phyloP scores from a whole-genome alignment of 495 filamentous ascomycete species.

The Tetracladium marchalianum region DNA sequence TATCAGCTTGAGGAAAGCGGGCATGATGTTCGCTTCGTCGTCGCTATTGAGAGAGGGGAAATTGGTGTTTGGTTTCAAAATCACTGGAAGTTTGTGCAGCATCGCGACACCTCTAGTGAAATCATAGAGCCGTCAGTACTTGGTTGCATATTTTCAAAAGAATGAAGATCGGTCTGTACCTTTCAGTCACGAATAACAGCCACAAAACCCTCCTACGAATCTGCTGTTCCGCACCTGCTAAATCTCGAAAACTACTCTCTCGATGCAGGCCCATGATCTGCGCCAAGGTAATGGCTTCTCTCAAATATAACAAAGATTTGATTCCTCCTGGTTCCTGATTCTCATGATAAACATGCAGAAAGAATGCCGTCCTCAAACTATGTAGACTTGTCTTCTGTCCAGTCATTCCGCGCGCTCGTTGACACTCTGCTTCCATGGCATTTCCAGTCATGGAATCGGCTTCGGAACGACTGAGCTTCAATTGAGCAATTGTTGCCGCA shows the following conservation, averaged over 20 bases:
- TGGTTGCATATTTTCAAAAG: not conserved
- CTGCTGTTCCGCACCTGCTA: constrained; percentile 24
- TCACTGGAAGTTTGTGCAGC: constrained; percentile 33
- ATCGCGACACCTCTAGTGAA: constrained; percentile 27
- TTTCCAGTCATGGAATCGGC: constrained; percentile 19
- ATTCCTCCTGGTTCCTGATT: constrained; percentile 31
- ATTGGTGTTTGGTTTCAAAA: constrained; percentile 25
- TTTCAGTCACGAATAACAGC: constrained; percentile 37
- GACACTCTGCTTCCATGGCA: constrained; percentile 18
- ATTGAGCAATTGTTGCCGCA: constrained; percentile 35
- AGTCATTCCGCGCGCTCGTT: constrained; percentile 1
- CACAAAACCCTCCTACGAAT: constrained; percentile 32
- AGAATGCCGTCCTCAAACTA: constrained; percentile 30
- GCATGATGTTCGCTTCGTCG: constrained; percentile 26
- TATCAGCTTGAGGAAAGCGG: constrained; percentile 34
- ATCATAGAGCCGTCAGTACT: not conserved
- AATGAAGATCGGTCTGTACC: constrained; percentile 8
- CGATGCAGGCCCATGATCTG: constrained; percentile 36
- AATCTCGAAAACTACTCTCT: constrained; percentile 23
- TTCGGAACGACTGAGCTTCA: constrained; percentile 27
- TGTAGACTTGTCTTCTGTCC: constrained; percentile 17
- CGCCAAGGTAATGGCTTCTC: constrained; percentile 34
- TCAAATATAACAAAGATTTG: constrained; percentile 30
- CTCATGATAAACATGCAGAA: constrained; percentile 36
- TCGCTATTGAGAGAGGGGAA: constrained; percentile 22